A percentile compares a stretch with the other conserved stretches of the same genome.
These are phyloP conservation scores for Penicillium sp. DNA, from an alignment of 2,329 filamentous ascomycete species.

Conservation along the genomic window DNA sequence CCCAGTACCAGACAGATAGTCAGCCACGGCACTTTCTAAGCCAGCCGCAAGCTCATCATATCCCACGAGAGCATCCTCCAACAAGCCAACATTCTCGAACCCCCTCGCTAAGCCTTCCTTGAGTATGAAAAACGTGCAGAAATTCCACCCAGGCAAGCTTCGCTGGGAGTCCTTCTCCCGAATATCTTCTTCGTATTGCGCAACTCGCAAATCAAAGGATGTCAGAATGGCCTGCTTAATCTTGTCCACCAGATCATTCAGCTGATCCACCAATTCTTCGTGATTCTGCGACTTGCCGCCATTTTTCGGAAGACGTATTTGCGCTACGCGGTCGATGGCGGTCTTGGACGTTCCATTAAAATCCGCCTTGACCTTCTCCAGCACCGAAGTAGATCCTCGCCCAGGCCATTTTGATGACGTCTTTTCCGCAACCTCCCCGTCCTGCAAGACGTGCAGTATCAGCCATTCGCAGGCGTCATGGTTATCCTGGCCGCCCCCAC, in stretches of 20 bases:
- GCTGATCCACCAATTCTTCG: conserved; percentile 75
- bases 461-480: conserved; percentile 97
- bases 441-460: conserved; percentile 88
- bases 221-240: conserved; percentile 81
- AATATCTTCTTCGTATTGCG: conserved; percentile 95
- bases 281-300: conserved; percentile 54
- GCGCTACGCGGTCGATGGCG: conserved; percentile 71
- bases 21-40: conserved; percentile 74
- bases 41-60: conserved; percentile 93
- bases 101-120: conserved; percentile 92
- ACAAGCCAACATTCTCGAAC: conserved; percentile 91
- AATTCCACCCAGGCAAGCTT: conserved; percentile 91
- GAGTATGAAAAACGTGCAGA: conserved; percentile 97
- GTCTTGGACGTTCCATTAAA: conserved; percentile 78
- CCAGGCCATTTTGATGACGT: conserved; percentile 70
- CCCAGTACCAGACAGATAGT: conserved; percentile 60
- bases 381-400: conserved; percentile 70
- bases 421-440: conserved; percentile 66
- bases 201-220: conserved; percentile 86
- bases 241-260: conserved; percentile 78
- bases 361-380: conserved; percentile 86
- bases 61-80: conserved; percentile 89
- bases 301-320: conserved; percentile 67
- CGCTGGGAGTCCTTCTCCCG: conserved; percentile 88
- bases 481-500: conserved; percentile 69